Conservation (phyloP, 2,329 filamentous ascomycete genomes). For the Fusarium verrucosum region DNA sequence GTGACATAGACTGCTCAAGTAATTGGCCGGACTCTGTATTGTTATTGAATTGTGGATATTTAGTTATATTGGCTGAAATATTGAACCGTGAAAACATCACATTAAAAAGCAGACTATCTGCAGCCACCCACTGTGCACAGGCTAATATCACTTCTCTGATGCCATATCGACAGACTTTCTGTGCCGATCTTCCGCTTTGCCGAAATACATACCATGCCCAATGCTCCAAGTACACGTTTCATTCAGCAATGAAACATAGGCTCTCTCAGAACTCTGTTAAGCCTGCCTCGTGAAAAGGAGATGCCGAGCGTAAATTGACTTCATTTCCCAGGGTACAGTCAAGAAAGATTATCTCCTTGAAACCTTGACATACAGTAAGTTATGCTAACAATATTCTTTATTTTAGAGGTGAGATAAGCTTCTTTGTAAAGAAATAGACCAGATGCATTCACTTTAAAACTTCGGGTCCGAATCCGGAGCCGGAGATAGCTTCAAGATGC, state of each 20-base stretch:
- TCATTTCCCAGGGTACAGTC: background rate
- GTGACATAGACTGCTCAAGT: constrained; percentile 17
- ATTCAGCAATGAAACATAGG: constrained; percentile 22
- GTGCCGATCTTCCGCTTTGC: constrained; percentile 40
- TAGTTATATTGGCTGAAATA: background rate
- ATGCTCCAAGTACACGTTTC: constrained; percentile 28
- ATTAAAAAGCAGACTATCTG: background rate
- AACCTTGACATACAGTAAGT: background rate
- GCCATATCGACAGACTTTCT: constrained; percentile 1
- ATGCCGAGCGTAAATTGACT: background rate
- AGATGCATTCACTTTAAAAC: background rate
- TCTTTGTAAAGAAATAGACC: background rate
- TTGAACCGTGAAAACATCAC: background rate
- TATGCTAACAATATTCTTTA: background rate
- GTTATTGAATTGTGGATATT: constrained; percentile 10
- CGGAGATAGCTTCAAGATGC: constrained; percentile 4
- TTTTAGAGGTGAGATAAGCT: background rate
- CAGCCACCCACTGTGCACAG: background rate
- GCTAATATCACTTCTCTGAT: background rate
- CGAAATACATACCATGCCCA: constrained; percentile 24
- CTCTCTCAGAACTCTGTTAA: background rate
- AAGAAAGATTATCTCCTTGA: background rate
- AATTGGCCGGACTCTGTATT: constrained; percentile 15
- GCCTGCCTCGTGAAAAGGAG: background rate
- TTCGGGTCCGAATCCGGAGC: constrained; percentile 36